Conservation (phyloP, 257 asterid genomes). For the Haberlea rhodopensis region DNA sequence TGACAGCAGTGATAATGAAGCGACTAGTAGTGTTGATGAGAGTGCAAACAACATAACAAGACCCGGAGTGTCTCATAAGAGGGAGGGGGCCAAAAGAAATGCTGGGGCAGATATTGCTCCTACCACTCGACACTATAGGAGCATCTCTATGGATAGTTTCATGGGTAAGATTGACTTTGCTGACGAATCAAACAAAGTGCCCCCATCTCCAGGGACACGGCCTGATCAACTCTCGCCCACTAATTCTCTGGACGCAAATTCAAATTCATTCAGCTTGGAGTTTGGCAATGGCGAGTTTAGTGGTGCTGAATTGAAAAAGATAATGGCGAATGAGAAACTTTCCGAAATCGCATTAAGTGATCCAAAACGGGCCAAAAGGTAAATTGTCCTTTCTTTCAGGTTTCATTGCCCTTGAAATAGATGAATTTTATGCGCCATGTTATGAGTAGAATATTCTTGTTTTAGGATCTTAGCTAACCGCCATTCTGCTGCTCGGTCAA, state of each 20-base stretch:
- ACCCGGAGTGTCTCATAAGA: constrained; percentile 39
- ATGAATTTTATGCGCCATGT: constrained; percentile 5
- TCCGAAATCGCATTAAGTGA: constrained; percentile 59
- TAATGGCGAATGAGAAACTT: constrained; percentile 67
- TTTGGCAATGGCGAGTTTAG: constrained; percentile 71
- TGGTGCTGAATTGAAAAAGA: constrained; percentile 67
- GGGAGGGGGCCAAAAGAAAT: constrained; percentile 68
- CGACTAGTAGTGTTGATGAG: constrained; percentile 58
- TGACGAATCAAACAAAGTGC: constrained; percentile 71
- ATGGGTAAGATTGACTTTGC: constrained; percentile 65
- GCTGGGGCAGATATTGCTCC: constrained; percentile 78
- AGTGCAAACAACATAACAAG: constrained; percentile 48
- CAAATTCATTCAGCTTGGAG: constrained; percentile 55
- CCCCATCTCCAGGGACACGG: constrained; percentile 62
- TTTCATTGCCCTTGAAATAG: background rate
- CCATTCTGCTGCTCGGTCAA: constrained; percentile 76
- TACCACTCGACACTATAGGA: constrained; percentile 73
- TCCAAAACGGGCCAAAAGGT: too few species aligned
- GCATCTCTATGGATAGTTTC: constrained; percentile 89
- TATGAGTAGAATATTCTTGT: constrained; percentile 8
- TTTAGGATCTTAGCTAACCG: constrained; percentile 71
- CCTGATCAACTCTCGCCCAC: constrained; percentile 55
- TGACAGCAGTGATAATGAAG: constrained; percentile 66
- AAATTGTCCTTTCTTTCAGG: too few species aligned
- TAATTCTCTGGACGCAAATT: constrained; percentile 48